phyloP scores from a whole-genome alignment of 345 rosid species.

The Eucalyptus sp. region DNA sequence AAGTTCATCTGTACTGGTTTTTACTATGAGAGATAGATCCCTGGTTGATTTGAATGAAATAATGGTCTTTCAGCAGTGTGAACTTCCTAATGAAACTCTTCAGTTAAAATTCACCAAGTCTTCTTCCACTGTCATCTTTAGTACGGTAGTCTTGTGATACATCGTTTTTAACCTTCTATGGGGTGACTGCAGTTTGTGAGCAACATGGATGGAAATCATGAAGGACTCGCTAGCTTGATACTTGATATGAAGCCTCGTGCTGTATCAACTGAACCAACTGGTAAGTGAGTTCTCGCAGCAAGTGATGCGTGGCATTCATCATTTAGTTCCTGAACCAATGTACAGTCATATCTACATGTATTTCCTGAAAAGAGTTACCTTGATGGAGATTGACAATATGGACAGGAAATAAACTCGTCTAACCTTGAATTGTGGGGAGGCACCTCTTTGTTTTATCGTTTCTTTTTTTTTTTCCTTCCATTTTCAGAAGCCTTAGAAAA shows the following conservation, averaged over 20 bases:
- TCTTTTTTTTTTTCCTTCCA: not conserved
- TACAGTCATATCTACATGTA: not conserved
- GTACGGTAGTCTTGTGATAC: not conserved
- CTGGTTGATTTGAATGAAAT: not conserved
- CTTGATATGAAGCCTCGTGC: constrained; percentile 95
- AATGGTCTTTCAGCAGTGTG: not conserved
- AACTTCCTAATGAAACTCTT: not conserved
- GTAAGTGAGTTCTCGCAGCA: constrained; percentile 42
- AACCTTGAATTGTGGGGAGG: not conserved
- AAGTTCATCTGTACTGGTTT: not conserved
- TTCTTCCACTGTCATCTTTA: not conserved
- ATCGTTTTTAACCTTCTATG: not conserved
- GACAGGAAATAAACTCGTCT: not conserved
- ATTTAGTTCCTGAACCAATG: not conserved
- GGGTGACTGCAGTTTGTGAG: constrained; percentile 63
- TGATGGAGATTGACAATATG: not conserved
- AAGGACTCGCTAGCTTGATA: constrained; percentile 78
- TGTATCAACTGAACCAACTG: constrained; percentile 74
- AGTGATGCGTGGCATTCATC: not conserved
- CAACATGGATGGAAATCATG: constrained; percentile 74
- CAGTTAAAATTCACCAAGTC: not conserved
- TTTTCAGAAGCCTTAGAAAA: not conserved
- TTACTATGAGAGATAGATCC: not conserved
- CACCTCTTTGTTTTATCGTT: not conserved
- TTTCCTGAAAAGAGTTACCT: not conserved